Conservation (phyloP, 768 basidiomycete genomes). For the Collybiopsis luxurians region DNA sequence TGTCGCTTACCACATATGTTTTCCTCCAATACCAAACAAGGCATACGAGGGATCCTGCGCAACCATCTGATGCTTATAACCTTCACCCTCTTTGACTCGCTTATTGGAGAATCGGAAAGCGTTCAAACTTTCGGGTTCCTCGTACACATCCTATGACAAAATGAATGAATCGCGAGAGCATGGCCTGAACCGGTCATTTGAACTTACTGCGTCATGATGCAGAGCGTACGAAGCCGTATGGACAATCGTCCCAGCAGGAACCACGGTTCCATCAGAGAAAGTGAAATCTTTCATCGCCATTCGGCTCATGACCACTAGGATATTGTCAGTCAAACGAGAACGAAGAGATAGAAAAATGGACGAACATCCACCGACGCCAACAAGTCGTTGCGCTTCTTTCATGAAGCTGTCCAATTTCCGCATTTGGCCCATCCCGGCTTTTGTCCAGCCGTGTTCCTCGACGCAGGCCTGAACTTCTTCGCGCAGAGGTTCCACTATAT, state of each 20-base stretch:
- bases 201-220: constrained; percentile 12
- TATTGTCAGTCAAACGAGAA: constrained; percentile 10
- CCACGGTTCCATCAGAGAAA: constrained; percentile 15
- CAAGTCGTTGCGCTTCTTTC: constrained; percentile 35
- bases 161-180: neutral
- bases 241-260: constrained; percentile 12
- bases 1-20: constrained; percentile 16
- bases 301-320: constrained; percentile 11
- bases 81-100: constrained; percentile 3
- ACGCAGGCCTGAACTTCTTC: constrained; percentile 29
- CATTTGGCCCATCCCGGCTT: constrained; percentile 36
- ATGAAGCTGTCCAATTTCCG: constrained; percentile 43
- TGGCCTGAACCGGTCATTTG: neutral
- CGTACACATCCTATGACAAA: neutral
- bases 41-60: constrained; percentile 9
- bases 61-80: constrained; percentile 13
- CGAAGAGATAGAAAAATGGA: neutral
- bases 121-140: neutral
- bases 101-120: constrained; percentile 9
- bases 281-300: constrained; percentile 10
- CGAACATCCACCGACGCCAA: constrained; percentile 22
- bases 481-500: constrained; percentile 26
- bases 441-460: constrained; percentile 36
- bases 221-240: constrained; percentile 6
- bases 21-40: constrained; percentile 15